These are phyloP conservation scores for Sicyos edulis DNA, from an alignment of 306 rosid genomes.

Conservation along the genomic window DNA sequence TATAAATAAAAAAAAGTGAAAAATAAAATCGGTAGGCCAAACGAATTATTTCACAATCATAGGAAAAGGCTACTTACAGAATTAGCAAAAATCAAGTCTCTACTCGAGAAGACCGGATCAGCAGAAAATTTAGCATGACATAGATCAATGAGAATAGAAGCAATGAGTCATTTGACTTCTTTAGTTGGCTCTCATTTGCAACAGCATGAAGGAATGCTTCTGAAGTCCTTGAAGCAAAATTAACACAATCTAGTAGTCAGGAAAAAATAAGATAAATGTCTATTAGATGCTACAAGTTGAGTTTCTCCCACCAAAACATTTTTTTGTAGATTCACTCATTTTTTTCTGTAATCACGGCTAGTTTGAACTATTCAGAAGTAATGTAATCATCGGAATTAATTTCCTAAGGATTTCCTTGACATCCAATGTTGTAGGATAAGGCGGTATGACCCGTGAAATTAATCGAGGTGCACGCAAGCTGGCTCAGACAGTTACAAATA, in stretches of 20 bases:
- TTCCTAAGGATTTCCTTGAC: too few species aligned
- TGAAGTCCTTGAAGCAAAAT: conserved; percentile 59
- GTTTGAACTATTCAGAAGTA: not conserved
- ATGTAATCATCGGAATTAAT: too few species aligned
- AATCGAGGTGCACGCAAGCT: too few species aligned
- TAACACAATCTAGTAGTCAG: not conserved
- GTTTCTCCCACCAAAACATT: not conserved
- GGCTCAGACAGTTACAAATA: too few species aligned
- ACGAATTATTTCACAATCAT: not conserved
- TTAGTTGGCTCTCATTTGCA: conserved; percentile 72
- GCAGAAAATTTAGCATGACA: conserved; percentile 58
- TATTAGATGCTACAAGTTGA: not conserved
- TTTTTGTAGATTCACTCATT: not conserved
- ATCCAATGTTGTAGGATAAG: too few species aligned
- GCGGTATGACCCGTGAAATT: too few species aligned
- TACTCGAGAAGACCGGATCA: conserved; percentile 65
- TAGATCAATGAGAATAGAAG: conserved; percentile 69
- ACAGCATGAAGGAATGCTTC: conserved; percentile 95
- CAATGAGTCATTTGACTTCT: conserved; percentile 69
- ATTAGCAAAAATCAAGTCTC: conserved; percentile 86
- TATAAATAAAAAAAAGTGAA: not conserved
- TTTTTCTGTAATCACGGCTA: not conserved
- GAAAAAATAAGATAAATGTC: conserved; percentile 3
- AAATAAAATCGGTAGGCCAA: not conserved
- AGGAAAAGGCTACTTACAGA: conserved; percentile 76